Conservation (phyloP, 169 alveolate species). For the Besnoitia besnoiti region DNA sequence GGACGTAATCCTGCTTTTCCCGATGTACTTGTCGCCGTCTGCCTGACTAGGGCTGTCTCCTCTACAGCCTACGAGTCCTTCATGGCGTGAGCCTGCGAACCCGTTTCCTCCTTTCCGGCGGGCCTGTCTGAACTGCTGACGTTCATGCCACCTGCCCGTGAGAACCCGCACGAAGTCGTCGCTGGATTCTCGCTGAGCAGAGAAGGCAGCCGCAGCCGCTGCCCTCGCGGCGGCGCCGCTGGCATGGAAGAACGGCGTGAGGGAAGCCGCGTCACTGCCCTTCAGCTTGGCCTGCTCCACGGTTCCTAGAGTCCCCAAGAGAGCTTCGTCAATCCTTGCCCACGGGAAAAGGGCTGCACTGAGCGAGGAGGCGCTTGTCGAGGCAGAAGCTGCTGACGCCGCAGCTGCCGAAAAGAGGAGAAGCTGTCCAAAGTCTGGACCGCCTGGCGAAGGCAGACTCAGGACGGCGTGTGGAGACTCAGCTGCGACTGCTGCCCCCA, state of each 20-base stretch:
- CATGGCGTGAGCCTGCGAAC: too few relatives aligned
- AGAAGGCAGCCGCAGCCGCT: not conserved
- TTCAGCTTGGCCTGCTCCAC: not conserved
- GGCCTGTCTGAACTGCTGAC: not conserved
- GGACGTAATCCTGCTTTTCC: too few relatives aligned
- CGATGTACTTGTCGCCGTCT: too few relatives aligned
- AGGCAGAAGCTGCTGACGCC: not conserved
- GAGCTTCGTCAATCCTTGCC: not conserved
- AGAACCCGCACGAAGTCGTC: not conserved
- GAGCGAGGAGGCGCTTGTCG: not conserved
- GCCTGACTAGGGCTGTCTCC: too few relatives aligned
- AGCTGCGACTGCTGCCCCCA: not conserved
- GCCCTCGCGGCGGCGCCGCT: too few relatives aligned
- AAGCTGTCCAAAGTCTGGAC: not conserved
- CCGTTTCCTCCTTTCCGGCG: not conserved
- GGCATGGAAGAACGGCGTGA: too few relatives aligned
- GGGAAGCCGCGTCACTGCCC: too few relatives aligned
- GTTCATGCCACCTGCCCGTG: not conserved
- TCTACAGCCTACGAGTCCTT: too few relatives aligned
- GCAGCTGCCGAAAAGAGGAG: not conserved
- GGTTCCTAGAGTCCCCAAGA: too few relatives aligned
- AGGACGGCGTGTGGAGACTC: not conserved
- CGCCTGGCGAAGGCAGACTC: not conserved
- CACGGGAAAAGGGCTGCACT: not conserved
- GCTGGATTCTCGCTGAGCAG: not conserved